phyloP scores from a whole-genome alignment of 164 flowering plant species.

The Taxillus chinensis region DNA sequence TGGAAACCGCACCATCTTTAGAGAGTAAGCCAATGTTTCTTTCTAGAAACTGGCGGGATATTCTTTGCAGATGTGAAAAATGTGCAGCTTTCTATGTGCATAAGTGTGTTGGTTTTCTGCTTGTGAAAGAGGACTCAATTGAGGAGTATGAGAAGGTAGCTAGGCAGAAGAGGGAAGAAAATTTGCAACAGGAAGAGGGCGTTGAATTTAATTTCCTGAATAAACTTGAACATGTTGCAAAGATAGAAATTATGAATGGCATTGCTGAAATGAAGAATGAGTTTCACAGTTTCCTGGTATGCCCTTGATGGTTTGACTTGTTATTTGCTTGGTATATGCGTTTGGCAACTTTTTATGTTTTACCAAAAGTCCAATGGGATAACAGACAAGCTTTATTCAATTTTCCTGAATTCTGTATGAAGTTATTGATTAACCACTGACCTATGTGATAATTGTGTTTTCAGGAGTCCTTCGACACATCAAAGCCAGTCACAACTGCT shows the following conservation, averaged over 20 bases:
- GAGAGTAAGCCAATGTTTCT: slow-evolving; percentile 69
- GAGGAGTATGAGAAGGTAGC: slow-evolving; percentile 86
- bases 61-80: slow-evolving; percentile 62
- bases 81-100: slow-evolving; percentile 47
- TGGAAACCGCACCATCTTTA: slow-evolving; percentile 15
- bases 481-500: slow-evolving; percentile 70
- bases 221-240: slow-evolving; percentile 75
- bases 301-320: slow-evolving; percentile 3
- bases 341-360: too few relatives aligned
- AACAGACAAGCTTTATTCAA: neutral
- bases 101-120: slow-evolving; percentile 50
- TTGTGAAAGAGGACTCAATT: slow-evolving; percentile 80
- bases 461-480: slow-evolving; percentile 71
- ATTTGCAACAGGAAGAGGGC: slow-evolving; percentile 72
- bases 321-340: neutral
- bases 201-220: slow-evolving; percentile 50
- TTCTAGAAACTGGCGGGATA: slow-evolving; percentile 71
- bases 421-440: neutral
- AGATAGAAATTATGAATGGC: slow-evolving; percentile 82
- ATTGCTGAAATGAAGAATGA: slow-evolving; percentile 84
- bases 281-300: slow-evolving; percentile 68
- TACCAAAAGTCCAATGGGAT: too few relatives aligned
- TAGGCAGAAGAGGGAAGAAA: slow-evolving; percentile 77
- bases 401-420: neutral
- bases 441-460: slow-evolving; percentile 2